These are phyloP conservation scores for Schizothecium vesticola DNA, from an alignment of 495 filamentous ascomycete species.

Conservation along the genomic window DNA sequence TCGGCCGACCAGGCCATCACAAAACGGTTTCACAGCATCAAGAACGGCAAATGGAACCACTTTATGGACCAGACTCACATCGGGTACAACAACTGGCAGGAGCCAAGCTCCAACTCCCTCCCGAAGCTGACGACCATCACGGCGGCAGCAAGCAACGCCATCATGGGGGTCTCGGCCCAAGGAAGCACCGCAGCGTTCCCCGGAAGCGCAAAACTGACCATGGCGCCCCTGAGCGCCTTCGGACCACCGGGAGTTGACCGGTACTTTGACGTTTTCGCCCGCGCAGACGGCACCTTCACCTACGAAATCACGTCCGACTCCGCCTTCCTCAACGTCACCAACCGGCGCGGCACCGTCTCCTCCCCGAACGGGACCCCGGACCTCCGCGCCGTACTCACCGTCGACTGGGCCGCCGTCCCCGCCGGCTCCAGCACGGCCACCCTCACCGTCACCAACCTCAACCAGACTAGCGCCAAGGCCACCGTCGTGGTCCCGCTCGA, in stretches of 20 bases:
- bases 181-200: slow-evolving; percentile 47
- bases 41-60: slow-evolving; percentile 61
- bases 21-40: slow-evolving; percentile 49
- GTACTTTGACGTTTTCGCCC: slow-evolving; percentile 55
- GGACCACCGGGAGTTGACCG: slow-evolving; percentile 35
- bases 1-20: slow-evolving; percentile 50
- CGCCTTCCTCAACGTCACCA: slow-evolving; percentile 46
- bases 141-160: slow-evolving; percentile 40
- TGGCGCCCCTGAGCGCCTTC: slow-evolving; percentile 50
- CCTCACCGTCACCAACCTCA: slow-evolving; percentile 37
- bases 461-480: slow-evolving; percentile 36
- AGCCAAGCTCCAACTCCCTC: slow-evolving; percentile 50
- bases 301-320: slow-evolving; percentile 46
- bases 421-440: slow-evolving; percentile 36
- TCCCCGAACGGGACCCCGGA: slow-evolving; percentile 35
- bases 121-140: slow-evolving; percentile 42
- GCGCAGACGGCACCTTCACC: slow-evolving; percentile 46
- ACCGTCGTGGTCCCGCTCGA: slow-evolving; percentile 50
- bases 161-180: slow-evolving; percentile 54
- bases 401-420: slow-evolving; percentile 51
- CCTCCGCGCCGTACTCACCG: slow-evolving; percentile 42
- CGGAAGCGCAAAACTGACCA: slow-evolving; percentile 37
- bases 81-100: slow-evolving; percentile 46
- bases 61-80: slow-evolving; percentile 31
- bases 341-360: slow-evolving; percentile 39